phyloP scores from a whole-genome alignment of 192 early-diverging fungal genomes.

The Podila clonocystis region DNA sequence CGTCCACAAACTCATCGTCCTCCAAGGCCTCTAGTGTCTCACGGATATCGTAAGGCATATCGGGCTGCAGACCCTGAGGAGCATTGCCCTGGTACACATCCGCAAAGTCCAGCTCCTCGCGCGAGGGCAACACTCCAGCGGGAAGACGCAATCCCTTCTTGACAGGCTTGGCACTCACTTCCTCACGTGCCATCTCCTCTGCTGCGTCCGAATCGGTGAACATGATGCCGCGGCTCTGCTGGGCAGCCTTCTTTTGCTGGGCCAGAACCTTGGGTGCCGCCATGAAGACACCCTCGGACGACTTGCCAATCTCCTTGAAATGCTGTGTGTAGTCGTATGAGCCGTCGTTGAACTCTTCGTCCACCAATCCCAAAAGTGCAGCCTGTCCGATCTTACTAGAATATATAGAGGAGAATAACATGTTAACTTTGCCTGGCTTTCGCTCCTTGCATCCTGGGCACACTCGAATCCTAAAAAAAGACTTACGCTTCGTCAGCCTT shows the following conservation, averaged over 20 bases:
- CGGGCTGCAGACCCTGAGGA: slow-evolving; percentile 70
- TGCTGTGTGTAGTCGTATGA: slow-evolving; percentile 97
- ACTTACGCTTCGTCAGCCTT: slow-evolving; percentile 26
- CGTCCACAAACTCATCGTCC: slow-evolving; percentile 89
- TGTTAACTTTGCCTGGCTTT: neutral
- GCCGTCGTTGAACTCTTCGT: slow-evolving; percentile 82
- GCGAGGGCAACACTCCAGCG: slow-evolving; percentile 77
- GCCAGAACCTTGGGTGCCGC: slow-evolving; percentile 70
- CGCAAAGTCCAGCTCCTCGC: slow-evolving; percentile 73
- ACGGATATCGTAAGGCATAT: slow-evolving; percentile 84
- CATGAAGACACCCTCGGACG: slow-evolving; percentile 82
- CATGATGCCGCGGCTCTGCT: slow-evolving; percentile 36
- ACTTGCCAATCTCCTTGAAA: slow-evolving; percentile 82
- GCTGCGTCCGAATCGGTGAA: slow-evolving; percentile 45
- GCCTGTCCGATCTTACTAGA: slow-evolving; percentile 69
- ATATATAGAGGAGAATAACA: neutral
- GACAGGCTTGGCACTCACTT: neutral
- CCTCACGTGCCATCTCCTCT: slow-evolving; percentile 28
- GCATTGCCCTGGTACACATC: slow-evolving; percentile 75
- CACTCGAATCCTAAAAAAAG: neutral
- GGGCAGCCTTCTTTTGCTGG: slow-evolving; percentile 56
- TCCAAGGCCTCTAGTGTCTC: slow-evolving; percentile 94
- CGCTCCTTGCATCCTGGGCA: neutral
- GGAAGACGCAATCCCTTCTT: slow-evolving; percentile 67
- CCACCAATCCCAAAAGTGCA: slow-evolving; percentile 83